phyloP scores from a whole-genome alignment of 202 grass and related monocot genomes.

The Zizania palustris region DNA sequence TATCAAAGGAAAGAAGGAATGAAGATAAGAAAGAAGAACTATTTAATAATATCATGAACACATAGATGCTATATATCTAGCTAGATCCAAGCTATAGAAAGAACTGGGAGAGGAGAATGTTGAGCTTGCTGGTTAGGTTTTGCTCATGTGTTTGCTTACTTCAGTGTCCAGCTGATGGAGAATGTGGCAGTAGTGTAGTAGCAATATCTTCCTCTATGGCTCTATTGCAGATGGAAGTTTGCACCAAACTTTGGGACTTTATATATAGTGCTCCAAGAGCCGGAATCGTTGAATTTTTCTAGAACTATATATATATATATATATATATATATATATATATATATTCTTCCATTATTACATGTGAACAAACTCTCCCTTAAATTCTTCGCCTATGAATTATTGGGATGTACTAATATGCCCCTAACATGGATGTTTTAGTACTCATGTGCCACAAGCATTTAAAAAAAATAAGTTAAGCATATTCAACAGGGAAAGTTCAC shows the following conservation, averaged over 20 bases:
- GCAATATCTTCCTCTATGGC: background rate
- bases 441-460: background rate
- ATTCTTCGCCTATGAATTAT: background rate
- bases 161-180: background rate
- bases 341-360: background rate
- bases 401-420: background rate
- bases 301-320: too few relatives aligned
- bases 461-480: background rate
- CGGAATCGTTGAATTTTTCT: background rate
- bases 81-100: background rate
- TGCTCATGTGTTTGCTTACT: background rate
- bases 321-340: too few relatives aligned
- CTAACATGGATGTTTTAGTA: background rate
- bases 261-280: background rate
- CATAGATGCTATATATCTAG: too few relatives aligned
- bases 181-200: background rate
- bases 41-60: background rate
- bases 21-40: background rate
- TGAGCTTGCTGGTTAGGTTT: background rate
- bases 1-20: too few relatives aligned
- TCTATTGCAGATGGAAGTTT: background rate
- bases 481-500: too few relatives aligned
- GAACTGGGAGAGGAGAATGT: background rate
- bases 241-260: background rate
- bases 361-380: background rate